Base-by-base conservation (phyloP, 1,284 basidiomycete species). In the Polyporus tsugae region DNA sequence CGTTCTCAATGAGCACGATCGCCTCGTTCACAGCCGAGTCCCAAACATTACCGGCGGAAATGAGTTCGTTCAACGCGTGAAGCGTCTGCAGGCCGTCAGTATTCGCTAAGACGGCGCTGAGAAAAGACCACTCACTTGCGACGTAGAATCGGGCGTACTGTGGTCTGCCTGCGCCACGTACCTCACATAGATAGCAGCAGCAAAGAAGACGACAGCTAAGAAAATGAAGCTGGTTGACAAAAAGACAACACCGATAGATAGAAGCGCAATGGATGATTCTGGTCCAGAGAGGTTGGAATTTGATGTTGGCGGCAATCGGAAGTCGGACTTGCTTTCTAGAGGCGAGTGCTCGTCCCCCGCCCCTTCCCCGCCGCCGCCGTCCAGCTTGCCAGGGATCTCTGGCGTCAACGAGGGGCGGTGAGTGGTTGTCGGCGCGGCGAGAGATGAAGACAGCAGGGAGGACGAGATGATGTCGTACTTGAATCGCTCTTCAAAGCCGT, bases 381-480 rank as follows among this genome's bases (percentile, higher is more conserved):
- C 66, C 25, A 76, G 68, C 33, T 67, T 75, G 3, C 75, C 75
- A 52, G 78, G 76, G 9, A 77, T 62, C 0, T 78, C 77, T 6
- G 75, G 73, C 13, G 75, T 64, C 55, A 78, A 76, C 2, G 75
- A 69, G 35, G 75, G 76, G 9, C 76, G 74, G 11, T 60, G 68
- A 6, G 71, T 68, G 57, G 63, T 68, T 6, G 73, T 71, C 13
- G 76, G 77, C 39, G 76, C 75, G 41, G 77, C 80, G 68, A 83
- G 82, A 68, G 81, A 82, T 6, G 85, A 77, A 2, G 91, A 87
- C 22, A 95, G 84, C 9, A 94, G 82, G 3, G 92, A 89, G 0
- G 93, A 94, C 4, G 93, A 93, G 68, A 95, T 94, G n/a, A 95
- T 86, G 68, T 87, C 88, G 83, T 94, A 94, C 79, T 94, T 94